Evolutionary conservation across 257 asterid genomes (phyloP), one percentile per base, ranked within the genome.

Genomic region (Ophiorrhiza pumila): DNA sequence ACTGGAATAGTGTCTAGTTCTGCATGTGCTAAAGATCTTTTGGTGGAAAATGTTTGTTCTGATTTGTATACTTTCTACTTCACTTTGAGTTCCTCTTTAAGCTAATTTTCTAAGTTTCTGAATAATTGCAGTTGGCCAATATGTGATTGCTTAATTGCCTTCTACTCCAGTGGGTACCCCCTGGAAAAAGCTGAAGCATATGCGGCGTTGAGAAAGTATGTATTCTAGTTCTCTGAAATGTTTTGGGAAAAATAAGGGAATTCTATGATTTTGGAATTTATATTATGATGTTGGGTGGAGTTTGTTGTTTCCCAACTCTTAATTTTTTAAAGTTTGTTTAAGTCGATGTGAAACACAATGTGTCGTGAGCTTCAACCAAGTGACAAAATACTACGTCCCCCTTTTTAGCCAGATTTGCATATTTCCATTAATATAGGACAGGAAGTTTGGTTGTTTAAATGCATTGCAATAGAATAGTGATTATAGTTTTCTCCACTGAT

Each of bases 91-190:
- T 13, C 18, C 25, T 57, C n/a, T 35, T 22, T 69, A 10, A 55
- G 72, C 71, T 72, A 63, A 56, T 46, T 22, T 14, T 31, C 42
- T 53, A 42, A 15, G 42, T 53, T 43, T 67, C 25, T 49, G 49
- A 2, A 65, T 53, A 35, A 67, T 77, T 81, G 81, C 86, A 94
- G 99, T 66, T 94, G 99, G 98, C 98, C 97, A 20, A 79, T 90
- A 72, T 94, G 99, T 72, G 97, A 94, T 72, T 94, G 98, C 77
- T 83, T 94, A 85, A 89, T 94, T 83, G 99, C 98, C 62, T 94
- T 94, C 88, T 81, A 94, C 69, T 94, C 97, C 46, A 74, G 84
- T 62, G 96, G 96, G 41, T 94, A 88, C 79, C 97, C 97, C 27
- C 79, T 94, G 78, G 72, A 88, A 80, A 91, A 87, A 87, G 99